Evolutionary conservation across 139 green algal genomes (phyloP).

Genomic region (Nannochloris sp.): DNA sequence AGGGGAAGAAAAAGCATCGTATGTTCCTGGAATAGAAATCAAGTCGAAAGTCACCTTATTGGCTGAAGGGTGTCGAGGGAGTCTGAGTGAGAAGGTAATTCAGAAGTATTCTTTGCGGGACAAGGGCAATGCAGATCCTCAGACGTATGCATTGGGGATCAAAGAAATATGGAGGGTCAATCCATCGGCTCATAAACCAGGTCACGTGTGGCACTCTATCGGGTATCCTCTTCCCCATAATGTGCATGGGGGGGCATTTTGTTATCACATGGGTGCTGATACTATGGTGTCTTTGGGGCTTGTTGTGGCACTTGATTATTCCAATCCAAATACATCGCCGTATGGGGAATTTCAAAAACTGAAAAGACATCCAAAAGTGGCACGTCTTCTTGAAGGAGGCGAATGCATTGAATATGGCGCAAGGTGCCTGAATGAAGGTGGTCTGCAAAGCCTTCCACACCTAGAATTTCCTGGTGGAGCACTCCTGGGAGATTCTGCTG

Average conservation of each 20-base stretch:
- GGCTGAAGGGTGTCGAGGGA: conserved; percentile 83
- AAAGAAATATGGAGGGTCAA: conserved; percentile 85
- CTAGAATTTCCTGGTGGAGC: conserved; percentile 83
- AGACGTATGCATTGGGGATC: conserved; percentile 86
- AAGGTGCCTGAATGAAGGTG: conserved; percentile 82
- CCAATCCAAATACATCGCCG: conserved; percentile 67
- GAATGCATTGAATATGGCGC: conserved; percentile 86
- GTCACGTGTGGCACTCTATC: conserved; percentile 73
- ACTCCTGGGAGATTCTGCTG: conserved; percentile 82
- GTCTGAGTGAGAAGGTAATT: conserved; percentile 71
- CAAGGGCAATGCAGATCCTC: conserved; percentile 42
- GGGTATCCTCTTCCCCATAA: conserved; percentile 64
- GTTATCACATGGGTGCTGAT: conserved; percentile 89
- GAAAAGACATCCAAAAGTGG: conserved; percentile 77
- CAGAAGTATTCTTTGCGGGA: conserved; percentile 55
- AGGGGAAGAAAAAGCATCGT: conserved; percentile 47
- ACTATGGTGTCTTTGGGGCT: conserved; percentile 69
- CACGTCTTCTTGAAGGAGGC: conserved; percentile 66
- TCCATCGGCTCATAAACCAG: conserved; percentile 52
- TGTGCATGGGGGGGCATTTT: conserved; percentile 79
- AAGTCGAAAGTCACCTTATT: conserved; percentile 72
- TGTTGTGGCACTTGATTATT: conserved; percentile 84
- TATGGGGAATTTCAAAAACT: conserved; percentile 80
- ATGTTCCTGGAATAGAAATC: conserved; percentile 67
- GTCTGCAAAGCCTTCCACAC: conserved; percentile 76